A percentile compares a stretch with the other conserved stretches of the same genome.
Evolutionary conservation across 1,139 yeast species (phyloP).

Genomic region (Taphrina flavorubra): DNA sequence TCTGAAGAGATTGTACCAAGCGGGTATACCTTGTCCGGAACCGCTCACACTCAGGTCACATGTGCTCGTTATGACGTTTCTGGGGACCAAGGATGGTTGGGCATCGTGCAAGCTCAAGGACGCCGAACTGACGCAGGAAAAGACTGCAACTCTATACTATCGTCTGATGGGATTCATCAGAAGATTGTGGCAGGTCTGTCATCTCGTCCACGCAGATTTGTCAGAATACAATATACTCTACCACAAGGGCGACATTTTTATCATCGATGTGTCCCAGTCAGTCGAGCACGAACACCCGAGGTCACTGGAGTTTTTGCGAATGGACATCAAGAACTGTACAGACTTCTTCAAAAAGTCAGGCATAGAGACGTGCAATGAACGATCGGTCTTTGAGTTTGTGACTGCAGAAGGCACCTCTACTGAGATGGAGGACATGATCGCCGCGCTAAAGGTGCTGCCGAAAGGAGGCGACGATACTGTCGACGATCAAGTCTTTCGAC

Average conservation of each 20-base stretch:
- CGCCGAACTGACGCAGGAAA: conserved; percentile 65
- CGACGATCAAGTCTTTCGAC: conserved; percentile 70
- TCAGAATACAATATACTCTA: conserved; percentile 90
- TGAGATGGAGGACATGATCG: conserved; percentile 58
- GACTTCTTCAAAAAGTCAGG: conserved; percentile 80
- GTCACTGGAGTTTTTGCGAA: conserved; percentile 89
- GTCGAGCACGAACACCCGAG: conserved; percentile 99
- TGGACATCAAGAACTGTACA: conserved; percentile 96
- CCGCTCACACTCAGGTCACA: conserved; percentile 88
- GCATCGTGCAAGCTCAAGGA: conserved; percentile 48
- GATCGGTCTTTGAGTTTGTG: conserved; percentile 77
- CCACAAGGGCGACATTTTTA: conserved; percentile 77
- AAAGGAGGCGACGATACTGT: conserved; percentile 45
- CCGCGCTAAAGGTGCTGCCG: conserved; percentile 26
- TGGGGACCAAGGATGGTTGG: conserved; percentile 71
- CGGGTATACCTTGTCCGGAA: conserved; percentile 89
- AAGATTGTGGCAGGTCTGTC: conserved; percentile 82
- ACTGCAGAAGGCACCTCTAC: conserved; percentile 53
- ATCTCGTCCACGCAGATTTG: conserved; percentile 93
- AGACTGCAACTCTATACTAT: conserved; percentile 70
- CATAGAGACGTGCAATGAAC: conserved; percentile 78
- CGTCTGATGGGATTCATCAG: conserved; percentile 85
- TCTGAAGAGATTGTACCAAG: conserved; percentile 74
- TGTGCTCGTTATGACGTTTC: conserved; percentile 92
- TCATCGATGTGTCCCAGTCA: conserved; percentile 95